Evolutionary conservation across 805 yeast species (phyloP).

Genomic region (Pichia californica): DNA sequence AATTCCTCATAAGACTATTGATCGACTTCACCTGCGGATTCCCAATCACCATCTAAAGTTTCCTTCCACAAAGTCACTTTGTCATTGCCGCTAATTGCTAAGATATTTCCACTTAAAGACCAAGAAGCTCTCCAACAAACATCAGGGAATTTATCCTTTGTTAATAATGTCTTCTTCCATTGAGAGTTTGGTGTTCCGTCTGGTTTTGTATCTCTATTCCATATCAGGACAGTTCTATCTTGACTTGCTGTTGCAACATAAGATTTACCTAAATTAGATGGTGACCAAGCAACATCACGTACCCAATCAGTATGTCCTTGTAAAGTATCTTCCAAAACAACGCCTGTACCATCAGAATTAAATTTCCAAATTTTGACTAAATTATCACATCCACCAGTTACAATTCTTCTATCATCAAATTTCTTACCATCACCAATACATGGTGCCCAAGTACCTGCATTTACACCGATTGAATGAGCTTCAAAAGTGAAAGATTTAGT

Average conservation of each 20-base stretch:
- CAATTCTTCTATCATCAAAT: slow-evolving; percentile 58
- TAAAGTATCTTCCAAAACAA: slow-evolving; percentile 66
- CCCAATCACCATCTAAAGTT: slow-evolving; percentile 89
- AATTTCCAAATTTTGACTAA: slow-evolving; percentile 86
- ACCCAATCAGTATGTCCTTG: slow-evolving; percentile 98
- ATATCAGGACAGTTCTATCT: slow-evolving; percentile 88
- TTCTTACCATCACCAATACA: slow-evolving; percentile 33
- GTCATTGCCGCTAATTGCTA: slow-evolving; percentile 95
- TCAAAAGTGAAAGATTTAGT: slow-evolving; percentile 54
- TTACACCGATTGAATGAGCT: slow-evolving; percentile 93
- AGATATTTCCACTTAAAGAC: slow-evolving; percentile 92
- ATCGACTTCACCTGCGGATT: slow-evolving; percentile 92
- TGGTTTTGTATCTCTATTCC: slow-evolving; percentile 57
- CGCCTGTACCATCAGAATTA: slow-evolving; percentile 48
- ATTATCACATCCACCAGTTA: slow-evolving; percentile 93
- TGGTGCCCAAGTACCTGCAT: slow-evolving; percentile 95
- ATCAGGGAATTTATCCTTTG: slow-evolving; percentile 83
- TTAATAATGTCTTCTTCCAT: slow-evolving; percentile 78
- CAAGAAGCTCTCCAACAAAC: slow-evolving; percentile 98
- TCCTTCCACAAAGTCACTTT: slow-evolving; percentile 97
- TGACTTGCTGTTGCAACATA: slow-evolving; percentile 96
- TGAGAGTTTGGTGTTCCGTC: slow-evolving; percentile 6
- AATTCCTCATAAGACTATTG: slow-evolving; percentile 41
- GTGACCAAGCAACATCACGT: slow-evolving; percentile 98
- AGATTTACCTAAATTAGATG: slow-evolving; percentile 76